Percentiles rank a stretch among this genome's conserved stretches.
These are phyloP conservation scores for Kodamaea restingae DNA, from an alignment of 805 yeast species.

Conservation along the genomic window DNA sequence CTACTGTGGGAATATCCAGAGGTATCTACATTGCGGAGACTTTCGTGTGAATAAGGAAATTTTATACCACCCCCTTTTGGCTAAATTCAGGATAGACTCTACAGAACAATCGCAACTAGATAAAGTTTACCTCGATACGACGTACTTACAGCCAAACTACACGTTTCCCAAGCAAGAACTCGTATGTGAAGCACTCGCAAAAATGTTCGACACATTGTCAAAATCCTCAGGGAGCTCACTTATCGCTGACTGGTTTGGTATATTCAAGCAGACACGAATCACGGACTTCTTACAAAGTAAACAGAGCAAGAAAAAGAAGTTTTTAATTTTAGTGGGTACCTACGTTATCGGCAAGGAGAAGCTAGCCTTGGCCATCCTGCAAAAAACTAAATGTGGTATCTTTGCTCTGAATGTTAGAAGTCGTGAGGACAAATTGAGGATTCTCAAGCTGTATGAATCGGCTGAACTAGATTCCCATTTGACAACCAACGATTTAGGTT, in stretches of 20 bases:
- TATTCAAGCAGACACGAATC: constrained; percentile 33
- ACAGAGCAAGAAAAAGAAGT: constrained; percentile 29
- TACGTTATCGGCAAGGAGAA: constrained; percentile 92
- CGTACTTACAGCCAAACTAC: constrained; percentile 73
- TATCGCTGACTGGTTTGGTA: constrained; percentile 31
- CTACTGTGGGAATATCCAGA: constrained; percentile 18
- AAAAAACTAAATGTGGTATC: constrained; percentile 48
- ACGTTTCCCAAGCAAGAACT: constrained; percentile 73
- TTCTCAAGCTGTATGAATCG: constrained; percentile 45
- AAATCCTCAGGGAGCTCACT: constrained; percentile 12
- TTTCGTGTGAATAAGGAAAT: constrained; percentile 66
- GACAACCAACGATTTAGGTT: constrained; percentile 32
- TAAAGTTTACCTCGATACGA: constrained; percentile 80
- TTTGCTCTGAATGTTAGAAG: constrained; percentile 49
- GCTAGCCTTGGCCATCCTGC: constrained; percentile 65
- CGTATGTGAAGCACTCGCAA: constrained; percentile 60
- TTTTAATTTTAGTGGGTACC: constrained; percentile 72
- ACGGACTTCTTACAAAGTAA: constrained; percentile 29
- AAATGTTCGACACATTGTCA: constrained; percentile 43
- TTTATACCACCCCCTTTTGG: constrained; percentile 35
- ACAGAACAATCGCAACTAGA: constrained; percentile 35
- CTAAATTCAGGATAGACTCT: constrained; percentile 14
- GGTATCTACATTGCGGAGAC: constrained; percentile 85
- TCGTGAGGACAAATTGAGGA: constrained; percentile 36
- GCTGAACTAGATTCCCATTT: constrained; percentile 31